phyloP scores from a whole-genome alignment of 768 basidiomycete species.

The Mycena leptocephala region DNA sequence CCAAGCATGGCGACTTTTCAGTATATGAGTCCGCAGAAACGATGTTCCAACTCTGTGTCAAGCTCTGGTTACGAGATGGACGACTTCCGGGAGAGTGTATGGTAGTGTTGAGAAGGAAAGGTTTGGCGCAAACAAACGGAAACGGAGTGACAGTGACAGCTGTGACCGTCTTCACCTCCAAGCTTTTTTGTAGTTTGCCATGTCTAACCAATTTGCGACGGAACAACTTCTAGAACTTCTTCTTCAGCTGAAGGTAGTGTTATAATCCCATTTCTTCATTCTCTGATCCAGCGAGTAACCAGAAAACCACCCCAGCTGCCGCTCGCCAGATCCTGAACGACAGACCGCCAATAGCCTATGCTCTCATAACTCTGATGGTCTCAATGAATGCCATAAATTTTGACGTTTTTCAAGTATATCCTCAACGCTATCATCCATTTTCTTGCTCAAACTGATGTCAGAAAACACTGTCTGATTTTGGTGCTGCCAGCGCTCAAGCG shows the following conservation, averaged over 20 bases:
- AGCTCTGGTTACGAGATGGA: background rate
- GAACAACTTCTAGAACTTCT: slow-evolving; percentile 85
- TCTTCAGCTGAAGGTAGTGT: slow-evolving; percentile 76
- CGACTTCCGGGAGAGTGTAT: no score
- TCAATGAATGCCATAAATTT: slow-evolving; percentile 82
- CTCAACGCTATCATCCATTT: background rate
- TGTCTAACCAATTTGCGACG: slow-evolving; percentile 71
- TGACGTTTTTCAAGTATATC: slow-evolving; percentile 79
- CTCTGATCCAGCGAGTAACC: slow-evolving; percentile 13
- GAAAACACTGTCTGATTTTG: slow-evolving; percentile 79
- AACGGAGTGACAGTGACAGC: background rate
- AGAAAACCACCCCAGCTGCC: slow-evolving; percentile 85
- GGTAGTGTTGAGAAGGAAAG: no score
- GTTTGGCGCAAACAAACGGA: background rate
- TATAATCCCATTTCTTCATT: background rate
- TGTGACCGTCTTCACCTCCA: no score
- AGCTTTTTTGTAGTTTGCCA: slow-evolving; percentile 37
- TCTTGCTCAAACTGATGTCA: slow-evolving; percentile 36
- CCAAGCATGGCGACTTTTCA: slow-evolving; percentile 25
- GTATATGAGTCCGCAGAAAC: background rate
- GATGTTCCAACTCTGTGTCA: background rate
- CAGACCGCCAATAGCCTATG: slow-evolving; percentile 85
- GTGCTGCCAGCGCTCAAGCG: slow-evolving; percentile 48
- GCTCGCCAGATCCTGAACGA: slow-evolving; percentile 79
- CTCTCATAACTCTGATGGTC: slow-evolving; percentile 84